phyloP scores from a whole-genome alignment of 768 basidiomycete genomes.

The Boletus fagicola region DNA sequence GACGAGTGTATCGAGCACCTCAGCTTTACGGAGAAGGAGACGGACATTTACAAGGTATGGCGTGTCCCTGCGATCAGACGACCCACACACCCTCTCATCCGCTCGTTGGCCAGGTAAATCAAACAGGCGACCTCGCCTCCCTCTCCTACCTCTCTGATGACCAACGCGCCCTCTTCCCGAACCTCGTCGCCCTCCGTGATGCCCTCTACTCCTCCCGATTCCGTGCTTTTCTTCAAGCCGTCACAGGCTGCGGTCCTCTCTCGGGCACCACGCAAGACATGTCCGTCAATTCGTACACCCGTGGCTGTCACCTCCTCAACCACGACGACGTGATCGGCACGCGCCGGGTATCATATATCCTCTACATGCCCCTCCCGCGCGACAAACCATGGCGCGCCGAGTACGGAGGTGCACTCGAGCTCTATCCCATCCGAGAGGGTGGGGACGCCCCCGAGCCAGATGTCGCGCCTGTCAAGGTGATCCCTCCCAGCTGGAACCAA shows the following conservation, averaged over 20 bases:
- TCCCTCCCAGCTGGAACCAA: conserved; percentile 86
- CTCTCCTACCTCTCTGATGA: conserved; percentile 78
- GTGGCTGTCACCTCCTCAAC: conserved; percentile 91
- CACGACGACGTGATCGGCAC: conserved; percentile 99
- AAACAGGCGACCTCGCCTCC: conserved; percentile 95
- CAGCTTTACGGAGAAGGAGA: conserved; percentile 90
- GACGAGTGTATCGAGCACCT: conserved; percentile 80
- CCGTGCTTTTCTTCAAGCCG: conserved; percentile 74
- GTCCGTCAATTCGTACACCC: conserved; percentile 88
- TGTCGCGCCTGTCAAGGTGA: conserved; percentile 57
- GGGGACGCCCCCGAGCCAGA: conserved; percentile 67
- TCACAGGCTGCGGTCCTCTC: conserved; percentile 91
- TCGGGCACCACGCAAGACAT: conserved; percentile 93
- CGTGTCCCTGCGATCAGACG: background rate
- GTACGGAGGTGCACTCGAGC: conserved; percentile 92
- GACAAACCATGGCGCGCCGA: conserved; percentile 78
- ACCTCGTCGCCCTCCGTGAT: conserved; percentile 79
- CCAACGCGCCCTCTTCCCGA: conserved; percentile 78
- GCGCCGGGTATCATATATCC: conserved; percentile 91
- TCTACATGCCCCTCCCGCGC: conserved; percentile 86
- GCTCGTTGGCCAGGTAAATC: conserved; percentile 66
- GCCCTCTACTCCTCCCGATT: conserved; percentile 87
- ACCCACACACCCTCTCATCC: background rate
- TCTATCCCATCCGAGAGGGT: conserved; percentile 72
- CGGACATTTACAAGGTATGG: conserved; percentile 93